Evolutionary conservation across 2,329 filamentous ascomycete species (phyloP), one percentile per base, ranked within the genome.

Genomic region (Didymella sp.): DNA sequence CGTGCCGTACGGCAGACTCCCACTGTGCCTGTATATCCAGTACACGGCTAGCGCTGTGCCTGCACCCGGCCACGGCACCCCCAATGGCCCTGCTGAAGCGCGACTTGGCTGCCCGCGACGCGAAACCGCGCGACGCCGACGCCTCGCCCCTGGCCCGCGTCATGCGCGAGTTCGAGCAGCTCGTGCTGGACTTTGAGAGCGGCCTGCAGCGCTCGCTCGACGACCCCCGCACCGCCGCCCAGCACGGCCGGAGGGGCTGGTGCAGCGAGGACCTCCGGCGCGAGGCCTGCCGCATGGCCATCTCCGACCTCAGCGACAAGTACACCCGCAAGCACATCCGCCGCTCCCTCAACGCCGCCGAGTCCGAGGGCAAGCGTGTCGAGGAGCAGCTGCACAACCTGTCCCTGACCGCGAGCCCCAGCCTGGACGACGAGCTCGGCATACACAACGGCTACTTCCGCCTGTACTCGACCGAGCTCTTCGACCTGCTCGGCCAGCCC

Each of bases 391-490:
- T 75, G 56, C 69, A 66, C 48, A 51, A 13, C 50, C 53, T 60
- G 8, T 47, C 63, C 21, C 59, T 64, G 43, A 24, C 27, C 31
- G 43, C 22, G 25, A 19, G 25, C 30, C 35, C 28, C 27, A 41
- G 48, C 31, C 53, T 45, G 42, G 55, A 62, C 41, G 57, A 62
- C 40, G 59, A 71, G 47, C 62, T 61, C 47, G 60, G 51, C 57
- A 64, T 74, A 50, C 66, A 71, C 63, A 66, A 70, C 51, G 73
- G 73, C 66, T 66, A 75, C 63, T 75, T 75, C 55, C 64, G 73
- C 41, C 67, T 75, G 27, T 73, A 73, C 59, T 75, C 73, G 17
- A 69, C 71, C 42, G 68, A 72, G 60, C 67, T 75, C 9, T 75
- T 74, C 59, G 71, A 75, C 59, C 56, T 72, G 42, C 66, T 75